Evolutionary conservation across 208 protist genomes (phyloP).

Genomic region (Crithidia brevicula): DNA sequence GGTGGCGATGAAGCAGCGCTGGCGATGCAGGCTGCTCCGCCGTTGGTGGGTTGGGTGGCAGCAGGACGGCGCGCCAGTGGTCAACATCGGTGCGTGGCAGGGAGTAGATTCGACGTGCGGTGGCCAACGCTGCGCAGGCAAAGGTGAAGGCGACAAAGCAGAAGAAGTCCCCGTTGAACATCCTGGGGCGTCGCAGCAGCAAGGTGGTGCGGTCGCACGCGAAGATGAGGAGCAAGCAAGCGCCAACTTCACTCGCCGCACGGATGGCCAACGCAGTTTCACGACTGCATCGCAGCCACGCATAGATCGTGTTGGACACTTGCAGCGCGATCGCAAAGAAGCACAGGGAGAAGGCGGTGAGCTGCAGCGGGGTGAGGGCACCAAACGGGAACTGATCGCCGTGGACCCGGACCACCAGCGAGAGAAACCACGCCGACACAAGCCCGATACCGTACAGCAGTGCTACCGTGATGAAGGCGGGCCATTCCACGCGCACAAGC

Average conservation of each 20-base stretch:
- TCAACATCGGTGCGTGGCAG: not conserved
- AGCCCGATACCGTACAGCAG: slow-evolving; percentile 29
- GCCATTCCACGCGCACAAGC: not conserved
- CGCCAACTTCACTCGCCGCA: slow-evolving; percentile 22
- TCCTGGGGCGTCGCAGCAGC: slow-evolving; percentile 26
- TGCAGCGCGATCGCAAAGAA: slow-evolving; percentile 20
- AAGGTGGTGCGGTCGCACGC: slow-evolving; percentile 42
- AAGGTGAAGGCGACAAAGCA: slow-evolving; percentile 33
- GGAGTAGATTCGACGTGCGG: slow-evolving; percentile 17
- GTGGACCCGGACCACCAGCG: slow-evolving; percentile 22
- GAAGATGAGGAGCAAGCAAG: slow-evolving; percentile 43
- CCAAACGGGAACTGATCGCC: slow-evolving; percentile 20
- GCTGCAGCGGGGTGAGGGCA: slow-evolving; percentile 37
- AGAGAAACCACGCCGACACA: slow-evolving; percentile 16
- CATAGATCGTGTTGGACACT: slow-evolving; percentile 6
- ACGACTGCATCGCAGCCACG: slow-evolving; percentile 14
- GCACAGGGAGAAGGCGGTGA: slow-evolving; percentile 31
- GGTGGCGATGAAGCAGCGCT: slow-evolving; percentile 61
- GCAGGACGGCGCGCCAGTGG: not conserved
- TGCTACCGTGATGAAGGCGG: not conserved
- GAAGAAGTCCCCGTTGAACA: slow-evolving; percentile 35
- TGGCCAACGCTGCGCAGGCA: slow-evolving; percentile 24
- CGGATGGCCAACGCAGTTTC: slow-evolving; percentile 1
- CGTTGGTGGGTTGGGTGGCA: not conserved
- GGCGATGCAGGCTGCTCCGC: slow-evolving; percentile 12